These are phyloP conservation scores for Populus deltoides DNA, from an alignment of 345 rosid species.

Conservation along the genomic window DNA sequence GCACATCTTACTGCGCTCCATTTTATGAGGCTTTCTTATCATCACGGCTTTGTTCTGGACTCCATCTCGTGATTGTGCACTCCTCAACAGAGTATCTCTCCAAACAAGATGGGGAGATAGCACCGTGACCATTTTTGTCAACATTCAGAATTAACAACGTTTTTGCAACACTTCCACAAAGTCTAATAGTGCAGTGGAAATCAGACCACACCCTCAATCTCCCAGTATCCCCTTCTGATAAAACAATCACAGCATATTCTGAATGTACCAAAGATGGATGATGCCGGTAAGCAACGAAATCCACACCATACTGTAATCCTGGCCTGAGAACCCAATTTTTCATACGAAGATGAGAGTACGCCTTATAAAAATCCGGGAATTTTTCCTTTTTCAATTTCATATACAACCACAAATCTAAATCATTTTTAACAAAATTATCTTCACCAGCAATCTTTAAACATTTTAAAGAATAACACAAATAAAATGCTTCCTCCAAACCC, in stretches of 20 bases:
- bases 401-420: slow-evolving; percentile 48
- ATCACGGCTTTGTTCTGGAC: slow-evolving; percentile 61
- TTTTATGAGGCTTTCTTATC: slow-evolving; percentile 24
- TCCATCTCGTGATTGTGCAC: slow-evolving; percentile 61
- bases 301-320: slow-evolving; percentile 73
- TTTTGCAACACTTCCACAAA: slow-evolving; percentile 82
- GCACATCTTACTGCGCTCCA: slow-evolving; percentile 13
- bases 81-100: slow-evolving; percentile 54
- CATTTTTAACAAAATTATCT: slow-evolving; percentile 29
- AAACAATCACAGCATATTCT: slow-evolving; percentile 64
- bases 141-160: slow-evolving; percentile 51
- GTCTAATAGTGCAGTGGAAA: slow-evolving; percentile 54
- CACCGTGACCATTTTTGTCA: slow-evolving; percentile 34
- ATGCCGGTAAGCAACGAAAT: slow-evolving; percentile 73
- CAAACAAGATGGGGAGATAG: slow-evolving; percentile 36
- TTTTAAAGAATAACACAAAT: slow-evolving; percentile 45
- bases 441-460: slow-evolving; percentile 53
- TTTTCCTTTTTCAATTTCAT: slow-evolving; percentile 42
- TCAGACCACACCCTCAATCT: slow-evolving; percentile 73
- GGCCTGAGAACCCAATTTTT: slow-evolving; percentile 80
- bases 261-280: slow-evolving; percentile 87
- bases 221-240: slow-evolving; percentile 40
- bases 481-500: slow-evolving; percentile 82
- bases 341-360: slow-evolving; percentile 61
- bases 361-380: slow-evolving; percentile 64